Evolutionary conservation across 345 rosid species (phyloP).

Genomic region (Boechera retrofracta): DNA sequence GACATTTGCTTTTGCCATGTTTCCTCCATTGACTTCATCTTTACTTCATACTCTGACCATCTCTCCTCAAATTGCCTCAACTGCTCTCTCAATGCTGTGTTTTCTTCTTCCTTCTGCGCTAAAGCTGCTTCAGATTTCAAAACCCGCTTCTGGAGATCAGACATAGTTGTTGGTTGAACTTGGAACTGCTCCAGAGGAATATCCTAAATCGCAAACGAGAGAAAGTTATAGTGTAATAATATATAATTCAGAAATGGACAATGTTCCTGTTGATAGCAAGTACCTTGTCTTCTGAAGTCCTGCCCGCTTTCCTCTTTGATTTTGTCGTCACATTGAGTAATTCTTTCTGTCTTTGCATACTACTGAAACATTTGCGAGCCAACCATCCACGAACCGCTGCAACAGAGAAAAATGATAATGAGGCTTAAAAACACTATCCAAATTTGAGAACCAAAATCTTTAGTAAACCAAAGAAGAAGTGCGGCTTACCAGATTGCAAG

Average conservation of each 20-base stretch:
- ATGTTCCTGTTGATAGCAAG: constrained; percentile 8
- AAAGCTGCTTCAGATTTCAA: constrained; percentile 71
- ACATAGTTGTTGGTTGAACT: constrained; percentile 57
- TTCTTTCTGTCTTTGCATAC: constrained; percentile 52
- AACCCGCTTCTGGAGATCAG: constrained; percentile 76
- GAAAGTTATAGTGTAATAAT: constrained; percentile 9
- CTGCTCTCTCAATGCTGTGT: constrained; percentile 72
- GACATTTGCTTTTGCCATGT: constrained; percentile 93
- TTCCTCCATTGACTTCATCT: constrained; percentile 96
- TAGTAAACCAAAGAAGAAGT: constrained; percentile 6
- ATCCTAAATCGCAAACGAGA: constrained; percentile 53
- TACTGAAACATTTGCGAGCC: constrained; percentile 59
- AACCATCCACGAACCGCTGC: constrained; percentile 90
- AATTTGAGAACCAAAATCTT: constrained; percentile 3
- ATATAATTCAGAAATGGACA: constrained; percentile 16
- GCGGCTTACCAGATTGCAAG: constrained; percentile 79
- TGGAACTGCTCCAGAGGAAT: constrained; percentile 60
- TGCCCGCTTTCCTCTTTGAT: constrained; percentile 52
- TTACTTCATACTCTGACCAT: constrained; percentile 82
- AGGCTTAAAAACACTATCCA: constrained; percentile 26
- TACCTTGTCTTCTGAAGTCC: constrained; percentile 77
- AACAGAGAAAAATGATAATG: constrained; percentile 30
- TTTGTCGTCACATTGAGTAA: constrained; percentile 52
- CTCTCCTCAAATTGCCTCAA: constrained; percentile 68
- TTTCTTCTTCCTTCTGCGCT: constrained; percentile 83